A percentile compares a stretch with the other conserved stretches of the same genome.
Conservation (phyloP, 805 yeast species). For the Cyberlindnera nakhonratchasimensis region DNA sequence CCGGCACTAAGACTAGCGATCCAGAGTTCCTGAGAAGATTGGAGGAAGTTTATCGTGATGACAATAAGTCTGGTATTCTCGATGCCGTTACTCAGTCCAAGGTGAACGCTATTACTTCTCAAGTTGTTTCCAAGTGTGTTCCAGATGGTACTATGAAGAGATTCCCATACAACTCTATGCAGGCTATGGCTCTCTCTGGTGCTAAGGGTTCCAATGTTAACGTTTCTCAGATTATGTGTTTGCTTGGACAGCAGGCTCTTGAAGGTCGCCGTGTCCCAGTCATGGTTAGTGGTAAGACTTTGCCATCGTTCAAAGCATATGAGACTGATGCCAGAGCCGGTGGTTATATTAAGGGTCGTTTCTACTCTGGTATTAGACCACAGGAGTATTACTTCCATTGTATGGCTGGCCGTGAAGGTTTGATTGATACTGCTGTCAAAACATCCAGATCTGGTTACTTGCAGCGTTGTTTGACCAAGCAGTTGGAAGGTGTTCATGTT, state of each 20-base stretch:
- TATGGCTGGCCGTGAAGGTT: constrained; percentile 99
- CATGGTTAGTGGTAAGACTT: constrained; percentile 96
- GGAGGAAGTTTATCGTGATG: constrained; percentile 94
- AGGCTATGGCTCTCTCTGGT: constrained; percentile 98
- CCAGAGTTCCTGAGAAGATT: constrained; percentile 80
- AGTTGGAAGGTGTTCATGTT: constrained; percentile 93
- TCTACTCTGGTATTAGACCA: constrained; percentile 96
- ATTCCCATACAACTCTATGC: constrained; percentile 96
- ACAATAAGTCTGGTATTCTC: constrained; percentile 82
- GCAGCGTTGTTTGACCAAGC: constrained; percentile 97
- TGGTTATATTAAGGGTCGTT: constrained; percentile 95
- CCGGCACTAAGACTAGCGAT: constrained; percentile 47
- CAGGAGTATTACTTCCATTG: constrained; percentile 99
- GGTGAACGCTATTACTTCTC: constrained; percentile 89
- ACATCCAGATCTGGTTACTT: constrained; percentile 97
- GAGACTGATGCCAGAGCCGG: constrained; percentile 99
- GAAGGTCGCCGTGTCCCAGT: constrained; percentile 99
- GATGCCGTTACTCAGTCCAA: constrained; percentile 95
- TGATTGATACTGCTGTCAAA: constrained; percentile 98
- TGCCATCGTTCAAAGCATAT: constrained; percentile 93
- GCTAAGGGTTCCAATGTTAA: constrained; percentile 99
- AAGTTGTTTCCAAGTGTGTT: constrained; percentile 89
- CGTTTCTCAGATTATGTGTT: constrained; percentile 98
- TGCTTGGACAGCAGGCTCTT: constrained; percentile 96
- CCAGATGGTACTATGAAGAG: constrained; percentile 95